Evolutionary conservation across 2,329 filamentous ascomycete species (phyloP).

Genomic region (Pleoardoris graminearum): DNA sequence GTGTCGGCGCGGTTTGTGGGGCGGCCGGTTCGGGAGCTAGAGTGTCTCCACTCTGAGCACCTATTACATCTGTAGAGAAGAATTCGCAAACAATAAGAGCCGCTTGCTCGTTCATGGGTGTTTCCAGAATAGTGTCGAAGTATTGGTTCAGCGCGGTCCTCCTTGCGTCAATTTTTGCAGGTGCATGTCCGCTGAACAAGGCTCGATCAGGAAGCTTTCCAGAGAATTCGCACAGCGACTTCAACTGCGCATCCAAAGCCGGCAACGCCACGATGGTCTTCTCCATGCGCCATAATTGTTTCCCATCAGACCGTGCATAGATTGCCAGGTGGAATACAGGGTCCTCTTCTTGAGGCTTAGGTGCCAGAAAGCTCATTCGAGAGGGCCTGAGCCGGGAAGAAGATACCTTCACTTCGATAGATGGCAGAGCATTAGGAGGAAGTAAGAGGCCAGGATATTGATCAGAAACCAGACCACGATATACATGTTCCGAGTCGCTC

Average conservation of each 20-base stretch:
- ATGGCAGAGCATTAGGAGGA: constrained; percentile 84
- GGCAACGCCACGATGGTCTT: constrained; percentile 83
- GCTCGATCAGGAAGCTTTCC: constrained; percentile 80
- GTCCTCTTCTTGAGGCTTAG: constrained; percentile 83
- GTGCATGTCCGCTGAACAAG: constrained; percentile 89
- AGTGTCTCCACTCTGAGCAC: constrained; percentile 58
- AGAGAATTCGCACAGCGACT: constrained; percentile 70
- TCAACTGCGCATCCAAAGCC: constrained; percentile 80
- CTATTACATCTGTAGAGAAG: constrained; percentile 69
- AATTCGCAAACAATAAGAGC: constrained; percentile 86
- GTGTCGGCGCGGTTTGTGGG: constrained; percentile 47
- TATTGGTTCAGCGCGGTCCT: constrained; percentile 80
- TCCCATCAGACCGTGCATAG: constrained; percentile 72
- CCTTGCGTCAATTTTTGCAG: constrained; percentile 88
- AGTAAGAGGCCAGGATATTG: constrained; percentile 85
- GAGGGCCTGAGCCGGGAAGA: constrained; percentile 96
- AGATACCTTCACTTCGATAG: constrained; percentile 82
- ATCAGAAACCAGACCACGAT: constrained; percentile 77
- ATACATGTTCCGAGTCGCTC: constrained; percentile 59
- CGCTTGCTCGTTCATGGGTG: constrained; percentile 74
- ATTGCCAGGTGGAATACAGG: constrained; percentile 91
- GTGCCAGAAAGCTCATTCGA: constrained; percentile 77
- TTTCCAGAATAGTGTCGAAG: constrained; percentile 82
- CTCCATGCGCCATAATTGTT: constrained; percentile 90
- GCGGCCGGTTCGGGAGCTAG: constrained; percentile 59